Base-by-base conservation (phyloP, 1,139 yeast species). In the Protomyces macrosporus region DNA sequence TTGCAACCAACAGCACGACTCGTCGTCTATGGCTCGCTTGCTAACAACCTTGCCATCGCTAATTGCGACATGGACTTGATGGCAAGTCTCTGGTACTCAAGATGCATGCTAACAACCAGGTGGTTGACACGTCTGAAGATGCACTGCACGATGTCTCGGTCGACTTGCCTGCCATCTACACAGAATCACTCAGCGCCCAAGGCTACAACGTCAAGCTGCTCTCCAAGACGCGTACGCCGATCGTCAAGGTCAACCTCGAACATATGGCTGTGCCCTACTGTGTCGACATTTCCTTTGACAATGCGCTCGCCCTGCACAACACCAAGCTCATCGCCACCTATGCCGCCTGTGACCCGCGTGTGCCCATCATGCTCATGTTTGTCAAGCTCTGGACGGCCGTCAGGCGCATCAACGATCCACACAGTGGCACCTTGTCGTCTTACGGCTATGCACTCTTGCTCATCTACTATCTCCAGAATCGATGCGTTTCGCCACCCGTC, bases 61-160 rank as follows among this genome's bases (percentile, higher is more conserved):
- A 53, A 60, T 35, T 67, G 68, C 6, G 67, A 65, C 51, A 58
- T 65, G 40, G 67, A 65, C 45, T 50, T 65, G 16, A 64, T 67
- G 54, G 65, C 16, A 16, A 1, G 32, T 30, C 53, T 5, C 45
- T 35, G 3, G 48, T 34, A 14, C 40, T 45, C 33, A 35, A 48
- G 5, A 36, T 35, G 23, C 36, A 45, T 32, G 45, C 32, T n/a
- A 40, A 33, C 14, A 45, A 32, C 7, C 39, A 50, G 10, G 57
- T 55, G n/a, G 54, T 58, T 50, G 60, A 59, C 12, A 51, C 58
- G 12, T 36, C 53, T 35, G 64, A 59, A 10, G 66, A 58, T n/a
- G 53, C 52, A 40, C 52, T 50, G 23, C 56, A 58, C 42, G 56
- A 55, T 35, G 23, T 61, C 14, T 53, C 40, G 34, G 45, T 55